Evolutionary conservation across 1,284 basidiomycete genomes (phyloP).

Genomic region (Trichosporon faecale): DNA sequence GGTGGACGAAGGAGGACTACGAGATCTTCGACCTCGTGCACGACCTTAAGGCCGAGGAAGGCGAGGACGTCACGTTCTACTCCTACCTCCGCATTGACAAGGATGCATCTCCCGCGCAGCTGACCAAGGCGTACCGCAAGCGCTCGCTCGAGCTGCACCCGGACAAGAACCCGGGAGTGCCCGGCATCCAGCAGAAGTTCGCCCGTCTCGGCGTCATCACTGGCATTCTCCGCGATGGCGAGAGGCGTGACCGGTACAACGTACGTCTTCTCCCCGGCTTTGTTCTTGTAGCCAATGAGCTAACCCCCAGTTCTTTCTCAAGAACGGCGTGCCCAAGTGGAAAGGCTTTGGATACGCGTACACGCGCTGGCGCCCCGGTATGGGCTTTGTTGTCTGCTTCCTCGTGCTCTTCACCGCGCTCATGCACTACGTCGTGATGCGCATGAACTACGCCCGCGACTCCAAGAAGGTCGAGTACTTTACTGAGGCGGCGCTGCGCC

Average conservation of each 20-base stretch:
- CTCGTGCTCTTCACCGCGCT: slow-evolving; percentile 67
- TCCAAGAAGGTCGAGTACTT: slow-evolving; percentile 66
- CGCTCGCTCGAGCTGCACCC: slow-evolving; percentile 84
- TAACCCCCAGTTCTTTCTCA: slow-evolving; percentile 49
- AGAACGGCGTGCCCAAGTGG: slow-evolving; percentile 53
- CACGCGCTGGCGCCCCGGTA: slow-evolving; percentile 82
- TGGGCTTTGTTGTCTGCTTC: slow-evolving; percentile 72
- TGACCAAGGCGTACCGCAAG: slow-evolving; percentile 82
- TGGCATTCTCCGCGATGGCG: slow-evolving; percentile 71
- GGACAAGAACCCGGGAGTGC: slow-evolving; percentile 84
- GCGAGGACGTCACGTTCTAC: slow-evolving; percentile 86
- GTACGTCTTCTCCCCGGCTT: slow-evolving; percentile 27
- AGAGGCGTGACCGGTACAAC: slow-evolving; percentile 70
- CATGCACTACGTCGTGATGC: slow-evolving; percentile 74
- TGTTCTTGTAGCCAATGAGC: neutral
- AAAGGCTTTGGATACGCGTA: slow-evolving; percentile 71
- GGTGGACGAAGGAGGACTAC: slow-evolving; percentile 69
- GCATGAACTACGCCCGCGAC: slow-evolving; percentile 71
- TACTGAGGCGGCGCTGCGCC: slow-evolving; percentile 60
- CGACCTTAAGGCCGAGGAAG: slow-evolving; percentile 75
- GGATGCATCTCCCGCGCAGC: slow-evolving; percentile 67
- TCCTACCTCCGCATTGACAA: slow-evolving; percentile 72
- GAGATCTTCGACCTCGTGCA: slow-evolving; percentile 95
- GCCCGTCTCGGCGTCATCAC: slow-evolving; percentile 81
- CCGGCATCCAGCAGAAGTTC: slow-evolving; percentile 78